Conservation (phyloP, 2,329 filamentous ascomycete genomes). For the Pochonia chlamydosporia region DNA sequence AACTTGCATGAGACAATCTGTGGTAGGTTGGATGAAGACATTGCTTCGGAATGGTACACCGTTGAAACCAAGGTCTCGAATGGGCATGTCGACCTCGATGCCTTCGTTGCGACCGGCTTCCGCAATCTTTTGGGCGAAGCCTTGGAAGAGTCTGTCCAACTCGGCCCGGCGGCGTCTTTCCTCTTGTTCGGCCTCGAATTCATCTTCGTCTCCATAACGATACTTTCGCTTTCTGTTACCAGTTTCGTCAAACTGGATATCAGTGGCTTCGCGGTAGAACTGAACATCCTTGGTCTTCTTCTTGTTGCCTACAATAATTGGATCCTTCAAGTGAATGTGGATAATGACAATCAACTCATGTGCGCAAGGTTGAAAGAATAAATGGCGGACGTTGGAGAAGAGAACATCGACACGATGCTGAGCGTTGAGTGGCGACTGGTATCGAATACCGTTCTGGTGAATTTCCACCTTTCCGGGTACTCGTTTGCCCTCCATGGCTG, state of each 20-base stretch:
- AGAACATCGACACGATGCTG: conserved; percentile 86
- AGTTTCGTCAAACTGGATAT: conserved; percentile 98
- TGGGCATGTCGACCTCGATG: conserved; percentile 91
- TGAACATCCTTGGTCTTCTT: conserved; percentile 99
- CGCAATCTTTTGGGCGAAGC: conserved; percentile 94
- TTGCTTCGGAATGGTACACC: conserved; percentile 95
- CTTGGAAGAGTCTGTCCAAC: conserved; percentile 92
- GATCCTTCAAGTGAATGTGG: conserved; percentile 95
- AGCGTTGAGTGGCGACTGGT: conserved; percentile 73
- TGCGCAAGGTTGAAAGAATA: conserved; percentile 97
- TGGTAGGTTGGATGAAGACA: conserved; percentile 91
- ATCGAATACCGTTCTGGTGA: conserved; percentile 97
- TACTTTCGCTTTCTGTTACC: conserved; percentile 97
- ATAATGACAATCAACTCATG: conserved; percentile 97
- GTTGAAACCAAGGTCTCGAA: conserved; percentile 93
- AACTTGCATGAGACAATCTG: conserved; percentile 93
- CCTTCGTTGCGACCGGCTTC: conserved; percentile 89
- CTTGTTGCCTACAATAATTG: conserved; percentile 93
- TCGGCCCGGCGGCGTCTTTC: conserved; percentile 87
- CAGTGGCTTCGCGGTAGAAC: conserved; percentile 95
- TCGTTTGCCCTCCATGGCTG: conserved; percentile 92
- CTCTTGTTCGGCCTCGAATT: conserved; percentile 97
- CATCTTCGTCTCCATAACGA: conserved; percentile 94
- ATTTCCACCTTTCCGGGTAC: conserved; percentile 95
- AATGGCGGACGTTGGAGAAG: conserved; percentile 96